phyloP scores from a whole-genome alignment of 768 basidiomycete species.

The Tylopilus plumbeoviolaceoides region DNA sequence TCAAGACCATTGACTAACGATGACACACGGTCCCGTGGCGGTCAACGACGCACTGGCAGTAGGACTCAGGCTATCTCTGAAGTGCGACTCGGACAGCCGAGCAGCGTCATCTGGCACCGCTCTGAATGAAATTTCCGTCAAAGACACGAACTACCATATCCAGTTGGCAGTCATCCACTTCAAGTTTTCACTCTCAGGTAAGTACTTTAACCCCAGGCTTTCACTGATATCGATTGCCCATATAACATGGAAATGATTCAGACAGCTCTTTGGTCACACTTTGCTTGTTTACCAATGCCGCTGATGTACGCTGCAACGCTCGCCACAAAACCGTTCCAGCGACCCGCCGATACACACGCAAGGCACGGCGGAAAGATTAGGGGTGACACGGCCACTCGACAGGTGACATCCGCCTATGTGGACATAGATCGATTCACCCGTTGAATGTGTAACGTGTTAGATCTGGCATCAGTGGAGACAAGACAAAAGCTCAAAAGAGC shows the following conservation, averaged over 20 bases:
- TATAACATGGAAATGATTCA: neutral
- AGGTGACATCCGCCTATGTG: neutral
- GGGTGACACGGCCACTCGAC: neutral
- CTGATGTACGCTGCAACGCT: no score
- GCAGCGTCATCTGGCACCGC: neutral
- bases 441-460: constrained; percentile 1
- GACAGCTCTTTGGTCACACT: no score
- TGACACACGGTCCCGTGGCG: no score
- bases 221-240: no score
- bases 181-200: neutral
- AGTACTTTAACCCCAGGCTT: no score
- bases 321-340: no score
- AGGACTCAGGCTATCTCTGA: no score
- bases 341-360: neutral
- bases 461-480: constrained; percentile 23
- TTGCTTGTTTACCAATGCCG: no score
- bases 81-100: no score
- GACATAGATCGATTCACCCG: neutral
- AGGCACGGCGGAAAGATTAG: neutral
- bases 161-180: no score
- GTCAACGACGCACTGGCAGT: no score
- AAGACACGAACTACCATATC: neutral
- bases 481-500: constrained; percentile 11
- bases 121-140: neutral
- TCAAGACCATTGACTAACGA: no score